Evolutionary conservation across 1,284 basidiomycete species (phyloP).

Genomic region (Tilletia walkeri): DNA sequence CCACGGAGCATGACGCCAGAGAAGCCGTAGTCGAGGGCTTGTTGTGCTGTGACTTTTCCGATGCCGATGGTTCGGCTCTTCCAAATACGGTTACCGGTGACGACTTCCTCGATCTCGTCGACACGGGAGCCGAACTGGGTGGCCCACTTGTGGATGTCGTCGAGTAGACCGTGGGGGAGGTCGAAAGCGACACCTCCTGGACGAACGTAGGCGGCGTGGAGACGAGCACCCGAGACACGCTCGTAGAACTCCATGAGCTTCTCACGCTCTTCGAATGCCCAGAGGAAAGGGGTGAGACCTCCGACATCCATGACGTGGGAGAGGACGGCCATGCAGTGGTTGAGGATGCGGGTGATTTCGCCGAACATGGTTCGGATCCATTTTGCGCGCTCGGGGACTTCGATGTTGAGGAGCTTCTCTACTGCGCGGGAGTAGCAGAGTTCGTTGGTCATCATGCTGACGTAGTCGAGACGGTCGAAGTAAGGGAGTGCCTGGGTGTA

Average conservation of each 20-base stretch:
- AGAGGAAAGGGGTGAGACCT: slow-evolving; percentile 95
- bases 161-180: slow-evolving; percentile 88
- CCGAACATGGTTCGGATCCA: slow-evolving; percentile 98
- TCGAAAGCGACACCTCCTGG: slow-evolving; percentile 98
- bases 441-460: slow-evolving; percentile 72
- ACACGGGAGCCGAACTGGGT: slow-evolving; percentile 88
- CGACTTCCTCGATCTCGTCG: slow-evolving; percentile 97
- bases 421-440: slow-evolving; percentile 95
- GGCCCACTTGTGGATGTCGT: slow-evolving; percentile 97
- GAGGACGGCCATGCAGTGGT: slow-evolving; percentile 96
- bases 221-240: slow-evolving; percentile 92
- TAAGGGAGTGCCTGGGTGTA: slow-evolving; percentile 98
- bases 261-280: slow-evolving; percentile 99
- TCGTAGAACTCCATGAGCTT: slow-evolving; percentile 99
- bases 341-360: slow-evolving; percentile 92
- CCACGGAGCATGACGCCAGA: slow-evolving; percentile 96
- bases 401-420: slow-evolving; percentile 96
- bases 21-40: slow-evolving; percentile 91
- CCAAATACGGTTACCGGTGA: slow-evolving; percentile 98
- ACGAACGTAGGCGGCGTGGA: slow-evolving; percentile 96
- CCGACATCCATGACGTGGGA: slow-evolving; percentile 77
- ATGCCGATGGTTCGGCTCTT: slow-evolving; percentile 89
- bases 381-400: slow-evolving; percentile 96
- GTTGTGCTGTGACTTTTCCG: slow-evolving; percentile 83
- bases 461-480: slow-evolving; percentile 98